These are phyloP conservation scores for Trichoderma sp. DNA, from an alignment of 2,329 filamentous ascomycete genomes.

Conservation along the genomic window DNA sequence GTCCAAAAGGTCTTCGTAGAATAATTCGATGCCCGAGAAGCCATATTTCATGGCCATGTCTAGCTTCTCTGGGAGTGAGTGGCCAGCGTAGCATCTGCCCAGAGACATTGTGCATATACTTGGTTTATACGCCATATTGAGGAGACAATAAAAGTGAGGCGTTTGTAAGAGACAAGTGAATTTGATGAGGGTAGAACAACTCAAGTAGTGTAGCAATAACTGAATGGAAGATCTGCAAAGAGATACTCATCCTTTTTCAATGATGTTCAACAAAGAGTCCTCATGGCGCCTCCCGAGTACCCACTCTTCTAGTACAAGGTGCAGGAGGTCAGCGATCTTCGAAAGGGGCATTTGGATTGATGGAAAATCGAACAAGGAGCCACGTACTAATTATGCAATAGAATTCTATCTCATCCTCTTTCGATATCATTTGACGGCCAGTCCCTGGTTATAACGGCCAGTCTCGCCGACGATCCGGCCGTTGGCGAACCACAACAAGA, in stretches of 20 bases:
- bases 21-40: constrained; percentile 69
- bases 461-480: background rate
- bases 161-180: background rate
- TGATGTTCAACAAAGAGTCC: background rate
- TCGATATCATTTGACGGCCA: background rate
- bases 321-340: background rate
- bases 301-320: background rate
- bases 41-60: constrained; percentile 62
- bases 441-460: background rate
- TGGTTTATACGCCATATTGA: constrained; percentile 39
- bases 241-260: background rate
- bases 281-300: background rate
- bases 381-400: background rate
- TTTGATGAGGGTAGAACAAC: background rate
- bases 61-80: constrained; percentile 64
- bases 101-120: constrained; percentile 76
- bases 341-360: background rate
- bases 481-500: background rate
- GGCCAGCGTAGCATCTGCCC: constrained; percentile 65
- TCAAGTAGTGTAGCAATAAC: background rate
- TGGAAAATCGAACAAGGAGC: background rate
- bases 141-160: background rate
- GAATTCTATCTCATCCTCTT: background rate
- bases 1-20: constrained; percentile 71
- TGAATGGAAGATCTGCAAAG: background rate